phyloP scores from a whole-genome alignment of 2,329 filamentous ascomycete species.

The Ophioceras dolichostomum region DNA sequence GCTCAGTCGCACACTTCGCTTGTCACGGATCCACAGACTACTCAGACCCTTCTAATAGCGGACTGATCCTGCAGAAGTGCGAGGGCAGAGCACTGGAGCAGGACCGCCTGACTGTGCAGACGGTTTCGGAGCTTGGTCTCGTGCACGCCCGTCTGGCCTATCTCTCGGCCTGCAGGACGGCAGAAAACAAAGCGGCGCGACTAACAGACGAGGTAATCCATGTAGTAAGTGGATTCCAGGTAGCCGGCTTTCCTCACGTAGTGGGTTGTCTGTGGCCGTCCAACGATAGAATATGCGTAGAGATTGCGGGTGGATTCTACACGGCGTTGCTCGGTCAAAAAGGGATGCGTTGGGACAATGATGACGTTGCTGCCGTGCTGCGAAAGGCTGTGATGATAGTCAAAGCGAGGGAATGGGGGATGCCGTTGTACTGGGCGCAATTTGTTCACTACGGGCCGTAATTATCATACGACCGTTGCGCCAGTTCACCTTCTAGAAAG shows the following conservation, averaged over 20 bases:
- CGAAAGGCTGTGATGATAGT: no score
- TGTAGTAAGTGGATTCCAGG: not conserved
- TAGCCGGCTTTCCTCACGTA: not conserved
- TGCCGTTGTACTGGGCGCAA: no score
- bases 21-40: not conserved
- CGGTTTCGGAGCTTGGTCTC: not conserved
- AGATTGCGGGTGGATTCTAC: no score
- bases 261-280: not conserved
- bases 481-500: no score
- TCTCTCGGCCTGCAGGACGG: not conserved
- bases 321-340: no score
- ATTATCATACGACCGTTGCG: no score
- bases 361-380: no score
- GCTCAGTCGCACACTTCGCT: not conserved
- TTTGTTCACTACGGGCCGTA: no score
- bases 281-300: no score
- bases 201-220: not conserved
- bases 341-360: no score
- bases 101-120: not conserved
- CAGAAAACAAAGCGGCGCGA: not conserved
- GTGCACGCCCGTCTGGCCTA: no score
- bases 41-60: not conserved
- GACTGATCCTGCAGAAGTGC: not conserved
- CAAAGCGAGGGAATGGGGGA: no score
- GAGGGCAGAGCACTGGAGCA: not conserved